Percentiles rank a stretch among this genome's conserved stretches.
Conservation (phyloP, 1,284 basidiomycete genomes). For the Leccinum solheimii region DNA sequence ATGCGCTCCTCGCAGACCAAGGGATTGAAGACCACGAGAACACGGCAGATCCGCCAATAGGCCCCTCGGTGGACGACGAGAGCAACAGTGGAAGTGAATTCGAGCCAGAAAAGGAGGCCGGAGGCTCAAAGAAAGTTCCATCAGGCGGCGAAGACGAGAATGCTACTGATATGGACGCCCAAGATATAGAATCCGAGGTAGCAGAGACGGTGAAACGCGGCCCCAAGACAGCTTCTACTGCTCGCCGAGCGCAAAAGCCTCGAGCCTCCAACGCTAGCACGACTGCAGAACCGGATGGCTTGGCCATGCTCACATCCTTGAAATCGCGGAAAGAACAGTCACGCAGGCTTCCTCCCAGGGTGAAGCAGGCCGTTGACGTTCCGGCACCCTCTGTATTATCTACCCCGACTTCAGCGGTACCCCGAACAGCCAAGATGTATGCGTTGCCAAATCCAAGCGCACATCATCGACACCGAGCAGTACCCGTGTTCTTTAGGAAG, state of each 20-base stretch:
- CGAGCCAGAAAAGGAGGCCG: conserved; percentile 31
- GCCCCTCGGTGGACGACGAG: conserved; percentile 25
- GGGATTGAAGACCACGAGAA: conserved; percentile 20
- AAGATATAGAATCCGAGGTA: conserved; percentile 18
- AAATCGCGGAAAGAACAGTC: conserved; percentile 21
- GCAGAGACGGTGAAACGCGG: conserved; percentile 12
- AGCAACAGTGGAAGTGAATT: conserved; percentile 45
- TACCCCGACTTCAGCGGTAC: conserved; percentile 26
- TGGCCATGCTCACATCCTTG: conserved; percentile 1
- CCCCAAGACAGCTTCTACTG: conserved; percentile 3
- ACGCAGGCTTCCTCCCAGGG: conserved; percentile 27
- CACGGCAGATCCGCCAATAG: conserved; percentile 28
- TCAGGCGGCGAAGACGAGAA: conserved; percentile 23
- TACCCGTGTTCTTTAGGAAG: conserved; percentile 52
- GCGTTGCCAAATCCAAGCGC: conserved; percentile 57
- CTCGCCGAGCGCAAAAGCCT: not conserved
- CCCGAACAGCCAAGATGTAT: conserved; percentile 49
- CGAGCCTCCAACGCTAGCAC: not conserved
- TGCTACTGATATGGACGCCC: conserved; percentile 19
- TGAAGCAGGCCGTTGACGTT: conserved; percentile 18
- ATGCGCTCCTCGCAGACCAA: conserved; percentile 29
- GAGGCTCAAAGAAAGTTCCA: conserved; percentile 4
- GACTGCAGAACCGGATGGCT: not conserved
- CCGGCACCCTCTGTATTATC: conserved; percentile 20
- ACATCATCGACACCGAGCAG: conserved; percentile 66